Evolutionary conservation across 2,329 filamentous ascomycete genomes (phyloP).

Genomic region (Neofusicoccum sp.): DNA sequence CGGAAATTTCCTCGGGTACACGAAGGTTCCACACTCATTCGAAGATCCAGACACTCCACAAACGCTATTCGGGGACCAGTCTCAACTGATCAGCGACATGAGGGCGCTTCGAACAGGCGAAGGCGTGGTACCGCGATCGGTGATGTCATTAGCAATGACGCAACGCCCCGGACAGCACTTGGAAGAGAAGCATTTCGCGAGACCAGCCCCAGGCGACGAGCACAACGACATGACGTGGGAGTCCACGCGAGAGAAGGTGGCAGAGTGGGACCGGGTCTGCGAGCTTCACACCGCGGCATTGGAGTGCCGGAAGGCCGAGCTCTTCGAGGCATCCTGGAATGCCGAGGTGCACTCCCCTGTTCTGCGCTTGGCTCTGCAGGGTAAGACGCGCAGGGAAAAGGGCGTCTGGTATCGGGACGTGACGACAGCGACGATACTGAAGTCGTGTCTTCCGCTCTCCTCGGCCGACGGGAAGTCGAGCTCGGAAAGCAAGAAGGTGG

Average conservation of each 20-base stretch:
- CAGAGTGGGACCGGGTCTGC: not conserved
- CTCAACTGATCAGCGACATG: not conserved
- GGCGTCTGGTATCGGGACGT: conserved; percentile 6
- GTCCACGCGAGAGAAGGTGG: not conserved
- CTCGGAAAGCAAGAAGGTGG: conserved; percentile 4
- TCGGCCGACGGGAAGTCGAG: not conserved
- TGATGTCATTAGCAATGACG: not conserved
- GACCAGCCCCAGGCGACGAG: not conserved
- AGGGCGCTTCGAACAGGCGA: not conserved
- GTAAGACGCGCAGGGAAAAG: not conserved
- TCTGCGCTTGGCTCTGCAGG: not conserved
- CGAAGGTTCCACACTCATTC: not conserved
- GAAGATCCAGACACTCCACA: not conserved
- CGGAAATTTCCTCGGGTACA: too few relatives aligned
- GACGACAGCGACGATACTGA: not conserved
- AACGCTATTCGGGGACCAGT: not conserved
- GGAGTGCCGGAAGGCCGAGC: not conserved
- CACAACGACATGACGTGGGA: not conserved
- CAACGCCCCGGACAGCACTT: not conserved
- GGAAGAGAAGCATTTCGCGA: not conserved
- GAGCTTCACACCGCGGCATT: not conserved
- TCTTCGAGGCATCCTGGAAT: conserved; percentile 17
- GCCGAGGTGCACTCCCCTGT: conserved; percentile 11
- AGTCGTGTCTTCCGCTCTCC: not conserved
- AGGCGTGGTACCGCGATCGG: not conserved